phyloP scores from a whole-genome alignment of 441 rosid species.

The Gossypium lobatum region DNA sequence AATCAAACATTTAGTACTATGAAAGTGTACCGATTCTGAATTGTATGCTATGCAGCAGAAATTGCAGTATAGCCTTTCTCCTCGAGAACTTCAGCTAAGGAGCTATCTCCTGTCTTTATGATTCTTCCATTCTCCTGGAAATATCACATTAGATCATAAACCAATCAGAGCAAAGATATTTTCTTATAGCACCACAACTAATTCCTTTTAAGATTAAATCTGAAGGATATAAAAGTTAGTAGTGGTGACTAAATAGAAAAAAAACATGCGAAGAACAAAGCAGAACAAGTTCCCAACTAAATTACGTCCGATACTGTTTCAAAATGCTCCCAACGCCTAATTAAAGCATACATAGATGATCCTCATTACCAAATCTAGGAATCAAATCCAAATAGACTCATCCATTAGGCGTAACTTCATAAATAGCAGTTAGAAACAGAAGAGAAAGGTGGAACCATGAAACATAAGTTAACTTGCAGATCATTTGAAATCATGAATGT shows the following conservation, averaged over 20 bases:
- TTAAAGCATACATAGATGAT: background rate
- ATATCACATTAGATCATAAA: background rate
- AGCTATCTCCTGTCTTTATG: constrained; percentile 72
- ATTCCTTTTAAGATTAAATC: background rate
- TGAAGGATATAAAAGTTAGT: background rate
- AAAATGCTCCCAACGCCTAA: background rate
- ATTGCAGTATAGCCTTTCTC: constrained; percentile 82
- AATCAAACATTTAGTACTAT: background rate
- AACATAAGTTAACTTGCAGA: background rate
- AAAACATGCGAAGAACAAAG: background rate
- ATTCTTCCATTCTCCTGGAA: constrained; percentile 78
- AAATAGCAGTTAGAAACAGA: background rate
- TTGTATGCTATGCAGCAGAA: constrained; percentile 29
- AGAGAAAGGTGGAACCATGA: background rate
- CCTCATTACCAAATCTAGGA: background rate
- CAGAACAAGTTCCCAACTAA: background rate
- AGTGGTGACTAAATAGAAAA: background rate
- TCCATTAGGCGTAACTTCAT: background rate
- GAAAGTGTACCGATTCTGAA: background rate
- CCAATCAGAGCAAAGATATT: background rate
- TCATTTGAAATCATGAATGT: background rate
- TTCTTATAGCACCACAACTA: background rate
- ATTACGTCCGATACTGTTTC: background rate
- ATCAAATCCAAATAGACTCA: background rate
- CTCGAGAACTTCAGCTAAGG: constrained; percentile 68